Evolutionary conservation across 805 yeast genomes (phyloP), one percentile per base, ranked within the genome.

Genomic region (Helenozyma rhizophorensis): DNA sequence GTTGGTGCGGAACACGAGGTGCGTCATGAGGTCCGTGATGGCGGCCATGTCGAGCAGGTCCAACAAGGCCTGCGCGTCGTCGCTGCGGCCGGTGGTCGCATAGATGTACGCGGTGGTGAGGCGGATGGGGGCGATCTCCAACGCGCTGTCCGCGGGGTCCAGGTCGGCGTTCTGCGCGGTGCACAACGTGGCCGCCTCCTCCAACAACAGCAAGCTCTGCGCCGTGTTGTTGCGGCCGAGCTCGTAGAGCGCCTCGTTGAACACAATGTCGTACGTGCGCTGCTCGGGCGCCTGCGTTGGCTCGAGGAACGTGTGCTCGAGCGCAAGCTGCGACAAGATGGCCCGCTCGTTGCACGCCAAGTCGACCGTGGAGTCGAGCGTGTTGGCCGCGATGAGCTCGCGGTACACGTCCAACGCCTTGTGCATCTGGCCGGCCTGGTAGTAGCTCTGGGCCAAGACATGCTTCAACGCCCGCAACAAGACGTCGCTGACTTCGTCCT

Each of bases 271-370:
- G 48, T 80, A 80, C 7, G 74, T 61, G 12, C 49, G 31, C 22
- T 51, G 50, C 7, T 33, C 37, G 8, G 40, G 40, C 9, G 16
- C 15, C 22, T 34, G 22, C 15, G 28, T 12, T 14, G 44, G 37
- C 14, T 36, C 27, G 25, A 23, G 18, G 17, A 14, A 14, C 11
- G 14, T 16, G 2, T 23, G 23, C 6, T 21, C 25, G 27, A 45
- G 38, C 24, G 54, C 56, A 14, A 57, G 51, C 50, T 76, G 83
- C 9, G 84, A 75, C 15, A 74, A 56, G n/a, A 77, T 68, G 3
- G 89, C 87, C 38, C 80, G 68, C 54, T 81, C 83, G 51, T 83
- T 83, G 27, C 79, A 80, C 18, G 64, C 48, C 34, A 80, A 51
- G 53, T 81, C 89, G 23, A 65, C 47, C 14, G 46, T 47, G 43